phyloP scores from a whole-genome alignment of 306 rosid genomes.

The Rosa persica region DNA sequence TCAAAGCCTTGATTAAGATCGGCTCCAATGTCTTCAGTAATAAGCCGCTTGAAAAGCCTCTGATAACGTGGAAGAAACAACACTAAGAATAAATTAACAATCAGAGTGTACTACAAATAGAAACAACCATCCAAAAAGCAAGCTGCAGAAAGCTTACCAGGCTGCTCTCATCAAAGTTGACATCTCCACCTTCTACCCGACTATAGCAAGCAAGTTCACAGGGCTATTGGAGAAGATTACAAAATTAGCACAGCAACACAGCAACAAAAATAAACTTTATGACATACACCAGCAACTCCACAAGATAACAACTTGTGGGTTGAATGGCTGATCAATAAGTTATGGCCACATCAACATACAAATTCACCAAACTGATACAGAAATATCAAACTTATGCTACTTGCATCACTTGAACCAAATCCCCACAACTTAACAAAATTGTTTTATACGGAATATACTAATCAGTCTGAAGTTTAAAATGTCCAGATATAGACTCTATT shows the following conservation, averaged over 20 bases:
- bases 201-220: conserved; percentile 85
- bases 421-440: background rate
- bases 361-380: background rate
- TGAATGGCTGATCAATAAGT: background rate
- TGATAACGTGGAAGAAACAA: conserved; percentile 33
- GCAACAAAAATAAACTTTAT: background rate
- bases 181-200: conserved; percentile 89
- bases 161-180: conserved; percentile 77
- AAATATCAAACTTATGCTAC: background rate
- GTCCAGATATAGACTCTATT: no score
- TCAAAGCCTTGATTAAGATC: conserved; percentile 84
- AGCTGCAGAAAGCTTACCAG: conserved; percentile 55
- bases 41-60: conserved; percentile 94
- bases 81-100: background rate
- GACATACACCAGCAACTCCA: background rate
- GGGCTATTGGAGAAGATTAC: conserved; percentile 55
- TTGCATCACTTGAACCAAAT: background rate
- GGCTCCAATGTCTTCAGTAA: conserved; percentile 88
- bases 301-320: background rate
- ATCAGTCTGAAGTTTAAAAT: background rate
- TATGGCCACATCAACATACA: background rate
- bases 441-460: background rate
- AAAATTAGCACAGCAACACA: conserved; percentile 28
- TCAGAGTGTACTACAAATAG: background rate
- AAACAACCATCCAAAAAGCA: background rate